Conservation (phyloP, 352 stramenopile species). For the Phytopythium ostracodes region DNA sequence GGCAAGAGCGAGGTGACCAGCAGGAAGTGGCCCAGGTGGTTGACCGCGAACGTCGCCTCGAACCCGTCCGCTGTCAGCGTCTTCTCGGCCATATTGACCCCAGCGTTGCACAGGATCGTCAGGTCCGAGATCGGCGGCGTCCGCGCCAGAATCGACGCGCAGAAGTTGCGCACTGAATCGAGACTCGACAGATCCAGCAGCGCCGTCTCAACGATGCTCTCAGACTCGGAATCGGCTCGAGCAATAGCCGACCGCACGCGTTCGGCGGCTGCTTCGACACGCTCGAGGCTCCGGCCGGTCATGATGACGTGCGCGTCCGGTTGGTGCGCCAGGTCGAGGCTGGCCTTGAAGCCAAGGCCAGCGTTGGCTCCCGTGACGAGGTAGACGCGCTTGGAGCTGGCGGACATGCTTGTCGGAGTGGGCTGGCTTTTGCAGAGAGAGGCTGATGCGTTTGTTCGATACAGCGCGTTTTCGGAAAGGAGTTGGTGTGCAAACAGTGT, state of each 20-base stretch:
- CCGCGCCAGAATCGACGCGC: conserved; percentile 4
- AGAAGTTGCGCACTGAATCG: conserved; percentile 18
- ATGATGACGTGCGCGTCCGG: conserved; percentile 24
- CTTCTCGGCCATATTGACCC: conserved; percentile 18
- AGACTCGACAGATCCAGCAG: conserved; percentile 34
- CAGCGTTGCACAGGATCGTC: conserved; percentile 40
- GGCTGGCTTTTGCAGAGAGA: too few relatives aligned
- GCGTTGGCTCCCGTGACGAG: conserved; percentile 34
- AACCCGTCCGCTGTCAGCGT: conserved; percentile 27
- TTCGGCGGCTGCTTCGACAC: conserved; percentile 16
- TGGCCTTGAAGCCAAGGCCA: conserved; percentile 27
- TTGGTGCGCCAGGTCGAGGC: conserved; percentile 19
- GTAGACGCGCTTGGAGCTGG: conserved; percentile 18
- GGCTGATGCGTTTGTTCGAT: neutral
- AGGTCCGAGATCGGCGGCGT: conserved; percentile 16
- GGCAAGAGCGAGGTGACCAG: conserved; percentile 20
- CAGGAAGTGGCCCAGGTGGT: conserved; percentile 41
- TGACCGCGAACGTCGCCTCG: conserved; percentile 31
- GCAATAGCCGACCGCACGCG: conserved; percentile 8
- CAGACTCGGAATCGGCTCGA: neutral
- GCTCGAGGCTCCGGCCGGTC: conserved; percentile 20
- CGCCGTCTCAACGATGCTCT: conserved; percentile 15
- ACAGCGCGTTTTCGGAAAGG: neutral
- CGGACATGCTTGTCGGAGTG: neutral
- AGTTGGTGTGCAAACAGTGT: too few relatives aligned